Evolutionary conservation across 305 asterid genomes (phyloP).

Genomic region (Solanum hybrid): DNA sequence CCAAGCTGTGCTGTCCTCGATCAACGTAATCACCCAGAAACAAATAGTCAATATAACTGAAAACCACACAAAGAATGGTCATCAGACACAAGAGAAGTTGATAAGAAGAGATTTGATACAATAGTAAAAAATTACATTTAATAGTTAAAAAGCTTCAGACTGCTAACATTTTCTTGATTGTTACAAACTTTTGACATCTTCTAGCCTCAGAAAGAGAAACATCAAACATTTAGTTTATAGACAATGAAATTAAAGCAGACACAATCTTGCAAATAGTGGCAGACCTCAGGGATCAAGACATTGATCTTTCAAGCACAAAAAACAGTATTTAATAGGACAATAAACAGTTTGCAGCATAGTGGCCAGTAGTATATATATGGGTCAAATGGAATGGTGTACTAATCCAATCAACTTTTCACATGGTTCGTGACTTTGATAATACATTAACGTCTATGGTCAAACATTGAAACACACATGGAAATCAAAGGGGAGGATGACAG

Average conservation of each 20-base stretch:
- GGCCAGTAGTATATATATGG: neutral
- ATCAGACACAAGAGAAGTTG: conserved; percentile 1
- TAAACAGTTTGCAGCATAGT: neutral
- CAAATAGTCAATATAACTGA: conserved; percentile 94
- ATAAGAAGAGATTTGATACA: neutral
- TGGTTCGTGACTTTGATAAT: neutral
- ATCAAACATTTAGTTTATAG: neutral
- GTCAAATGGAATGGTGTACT: neutral
- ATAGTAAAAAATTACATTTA: neutral
- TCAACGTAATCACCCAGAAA: conserved; percentile 99
- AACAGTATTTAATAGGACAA: neutral
- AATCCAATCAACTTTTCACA: neutral
- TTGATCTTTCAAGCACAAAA: neutral
- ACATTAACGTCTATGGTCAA: neutral
- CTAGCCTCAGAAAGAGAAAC: conserved; percentile 2
- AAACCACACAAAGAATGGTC: conserved; percentile 18
- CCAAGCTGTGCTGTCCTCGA: conserved; percentile 99
- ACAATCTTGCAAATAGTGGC: neutral
- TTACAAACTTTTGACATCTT: neutral
- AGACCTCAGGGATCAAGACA: neutral
- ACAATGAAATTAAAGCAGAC: neutral
- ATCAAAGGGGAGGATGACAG: neutral
- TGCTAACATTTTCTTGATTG: neutral
- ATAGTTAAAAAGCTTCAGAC: neutral
- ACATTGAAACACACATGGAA: neutral